phyloP scores from a whole-genome alignment of 345 rosid genomes.

The Angophora floribunda region DNA sequence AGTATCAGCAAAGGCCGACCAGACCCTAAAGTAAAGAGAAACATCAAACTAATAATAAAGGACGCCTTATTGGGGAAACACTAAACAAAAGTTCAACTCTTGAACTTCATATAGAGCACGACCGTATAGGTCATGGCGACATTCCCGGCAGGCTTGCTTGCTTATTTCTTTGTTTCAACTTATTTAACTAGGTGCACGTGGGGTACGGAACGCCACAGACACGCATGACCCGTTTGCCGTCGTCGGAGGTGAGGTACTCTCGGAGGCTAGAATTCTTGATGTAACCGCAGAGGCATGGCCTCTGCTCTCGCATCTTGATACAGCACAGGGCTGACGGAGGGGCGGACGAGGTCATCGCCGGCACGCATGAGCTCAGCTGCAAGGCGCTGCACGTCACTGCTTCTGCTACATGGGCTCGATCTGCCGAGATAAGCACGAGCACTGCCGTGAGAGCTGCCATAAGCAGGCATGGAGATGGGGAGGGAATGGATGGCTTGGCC shows the following conservation, averaged over 20 bases:
- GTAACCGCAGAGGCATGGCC: slow-evolving; percentile 55
- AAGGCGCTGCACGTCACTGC: slow-evolving; percentile 36
- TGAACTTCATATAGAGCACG: background rate
- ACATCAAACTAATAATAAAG: background rate
- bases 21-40: background rate
- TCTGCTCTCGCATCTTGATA: slow-evolving; percentile 43
- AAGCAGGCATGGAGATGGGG: background rate
- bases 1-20: background rate
- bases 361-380: slow-evolving; percentile 41
- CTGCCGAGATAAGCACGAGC: background rate
- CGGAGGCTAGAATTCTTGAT: slow-evolving; percentile 26
- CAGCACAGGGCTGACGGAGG: slow-evolving; percentile 41
- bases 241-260: slow-evolving; percentile 29
- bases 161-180: background rate
- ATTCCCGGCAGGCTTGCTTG: background rate
- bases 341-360: slow-evolving; percentile 16
- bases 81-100: background rate
- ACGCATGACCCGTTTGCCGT: slow-evolving; percentile 16
- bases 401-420: slow-evolving; percentile 3
- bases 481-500: background rate
- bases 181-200: slow-evolving; percentile 14
- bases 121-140: background rate
- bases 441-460: background rate
- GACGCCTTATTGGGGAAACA: background rate
- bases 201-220: slow-evolving; percentile 42